A percentile compares a stretch with the other conserved stretches of the same genome.
These are phyloP conservation scores for Pontederia crassipes DNA, from an alignment of 176 grass and related monocot species.

Conservation along the genomic window DNA sequence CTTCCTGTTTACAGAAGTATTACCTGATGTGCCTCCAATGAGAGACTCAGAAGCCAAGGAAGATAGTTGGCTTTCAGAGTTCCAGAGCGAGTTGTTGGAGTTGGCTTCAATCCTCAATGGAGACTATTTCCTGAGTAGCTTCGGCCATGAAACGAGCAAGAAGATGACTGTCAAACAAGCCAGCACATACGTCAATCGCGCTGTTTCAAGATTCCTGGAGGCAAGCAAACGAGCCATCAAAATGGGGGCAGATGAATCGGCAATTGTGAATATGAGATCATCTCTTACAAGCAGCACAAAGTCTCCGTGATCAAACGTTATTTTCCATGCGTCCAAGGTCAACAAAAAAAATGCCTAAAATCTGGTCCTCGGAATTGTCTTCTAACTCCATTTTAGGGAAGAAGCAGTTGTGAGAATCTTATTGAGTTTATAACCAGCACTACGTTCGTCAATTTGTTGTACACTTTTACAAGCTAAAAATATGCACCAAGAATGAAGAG, in stretches of 20 bases:
- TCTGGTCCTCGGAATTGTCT: background rate
- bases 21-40: background rate
- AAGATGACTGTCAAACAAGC: slow-evolving; percentile 5
- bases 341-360: background rate
- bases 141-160: background rate
- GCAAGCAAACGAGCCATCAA: slow-evolving; percentile 5
- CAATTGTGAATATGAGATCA: slow-evolving; percentile 22
- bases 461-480: background rate
- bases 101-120: slow-evolving; percentile 7
- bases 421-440: background rate
- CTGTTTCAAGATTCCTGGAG: background rate
- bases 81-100: slow-evolving; percentile 7
- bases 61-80: slow-evolving; percentile 3
- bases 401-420: background rate
- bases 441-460: background rate
- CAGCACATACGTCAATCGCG: background rate
- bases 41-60: background rate
- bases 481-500: background rate
- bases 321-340: background rate
- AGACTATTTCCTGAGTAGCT: background rate
- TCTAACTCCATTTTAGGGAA: slow-evolving; percentile 7
- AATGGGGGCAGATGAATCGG: background rate
- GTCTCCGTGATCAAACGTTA: background rate
- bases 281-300: slow-evolving; percentile 49
- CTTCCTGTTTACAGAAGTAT: background rate